These are phyloP conservation scores for Kodamaea hsintzibuensis DNA, from an alignment of 805 yeast genomes.

Conservation along the genomic window DNA sequence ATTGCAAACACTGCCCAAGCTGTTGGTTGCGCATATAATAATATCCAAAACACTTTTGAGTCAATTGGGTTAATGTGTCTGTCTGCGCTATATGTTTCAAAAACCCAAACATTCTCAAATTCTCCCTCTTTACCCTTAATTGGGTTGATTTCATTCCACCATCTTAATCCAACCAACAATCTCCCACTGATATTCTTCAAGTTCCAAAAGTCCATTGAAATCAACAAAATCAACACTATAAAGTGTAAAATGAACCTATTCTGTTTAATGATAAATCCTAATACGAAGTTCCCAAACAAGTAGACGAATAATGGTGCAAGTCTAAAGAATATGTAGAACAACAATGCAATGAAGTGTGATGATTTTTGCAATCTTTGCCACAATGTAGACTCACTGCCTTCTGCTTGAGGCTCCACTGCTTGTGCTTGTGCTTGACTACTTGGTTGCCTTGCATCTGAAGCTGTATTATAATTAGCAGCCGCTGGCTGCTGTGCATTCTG, in stretches of 20 bases:
- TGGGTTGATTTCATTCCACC: constrained; percentile 85
- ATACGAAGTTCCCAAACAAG: constrained; percentile 68
- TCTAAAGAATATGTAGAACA: constrained; percentile 63
- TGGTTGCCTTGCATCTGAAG: not conserved
- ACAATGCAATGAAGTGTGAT: constrained; percentile 79
- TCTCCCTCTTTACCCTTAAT: constrained; percentile 52
- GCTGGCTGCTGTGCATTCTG: not conserved
- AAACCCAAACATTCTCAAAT: constrained; percentile 75
- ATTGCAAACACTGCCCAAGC: constrained; percentile 75
- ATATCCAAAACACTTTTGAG: constrained; percentile 83
- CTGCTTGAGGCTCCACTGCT: not conserved
- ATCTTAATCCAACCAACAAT: constrained; percentile 82
- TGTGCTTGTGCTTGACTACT: not conserved
- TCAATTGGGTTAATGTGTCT: constrained; percentile 86
- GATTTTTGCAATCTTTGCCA: constrained; percentile 52
- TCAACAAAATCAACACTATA: constrained; percentile 69
- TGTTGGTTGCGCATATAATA: constrained; percentile 72
- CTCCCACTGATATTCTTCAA: constrained; percentile 90
- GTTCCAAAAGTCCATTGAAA: constrained; percentile 93
- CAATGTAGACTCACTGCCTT: not conserved
- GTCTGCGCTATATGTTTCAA: constrained; percentile 77
- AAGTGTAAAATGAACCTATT: constrained; percentile 67
- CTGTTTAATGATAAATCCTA: constrained; percentile 39
- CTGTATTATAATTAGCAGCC: not conserved
- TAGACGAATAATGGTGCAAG: constrained; percentile 64